Evolutionary conservation across 2,329 filamentous ascomycete genomes (phyloP), one percentile per base, ranked within the genome.

Genomic region (Fusarium mangiferae): DNA sequence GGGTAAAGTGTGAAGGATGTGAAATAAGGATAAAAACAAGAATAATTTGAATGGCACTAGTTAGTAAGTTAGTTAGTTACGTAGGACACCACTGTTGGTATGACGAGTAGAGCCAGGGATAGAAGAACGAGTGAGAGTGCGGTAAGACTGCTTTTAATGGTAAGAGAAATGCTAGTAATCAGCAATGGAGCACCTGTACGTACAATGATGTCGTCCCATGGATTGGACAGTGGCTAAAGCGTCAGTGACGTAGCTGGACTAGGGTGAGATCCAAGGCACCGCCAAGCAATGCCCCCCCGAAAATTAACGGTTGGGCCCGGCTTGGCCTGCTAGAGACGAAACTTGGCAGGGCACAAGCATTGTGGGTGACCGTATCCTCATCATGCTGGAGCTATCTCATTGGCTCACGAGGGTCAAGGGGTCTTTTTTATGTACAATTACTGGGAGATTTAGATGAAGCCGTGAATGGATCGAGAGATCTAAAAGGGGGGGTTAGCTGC

Each of bases 291-390:
- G 51, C 15, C 49, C 68, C 41, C 46, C 54, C 62, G 28, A 72
- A 68, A 62, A 72, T 68, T 42, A 54, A 68, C 71, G 71, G 71
- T 56, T 68, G 71, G 72, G 59, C 59, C 72, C 72, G 72, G 56
- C 69, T 68, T 72, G 68, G 72, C 72, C 58, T 35, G 26, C 52
- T 60, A 51, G 46, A 55, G 42, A 39, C 54, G 49, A 71, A 72
- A 64, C 68, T 72, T 72, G 68, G 69, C 68, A 72, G 62, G 57
- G 46, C 66, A 44, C 24, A 58, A 52, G 36, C 39, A 41, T 38
- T 66, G 17, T 58, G 30, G 38, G 49, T 71, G 68, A 71, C 68
- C 46, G 42, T 56, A 67, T 58, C 51, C 57, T 57, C 39, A 44
- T 71, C 67, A 70, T 70, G 65, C 41, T 38, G 36, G 60, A 26